These are phyloP conservation scores for Plicaturopsis crispa DNA, from an alignment of 768 basidiomycete species.

Conservation along the genomic window DNA sequence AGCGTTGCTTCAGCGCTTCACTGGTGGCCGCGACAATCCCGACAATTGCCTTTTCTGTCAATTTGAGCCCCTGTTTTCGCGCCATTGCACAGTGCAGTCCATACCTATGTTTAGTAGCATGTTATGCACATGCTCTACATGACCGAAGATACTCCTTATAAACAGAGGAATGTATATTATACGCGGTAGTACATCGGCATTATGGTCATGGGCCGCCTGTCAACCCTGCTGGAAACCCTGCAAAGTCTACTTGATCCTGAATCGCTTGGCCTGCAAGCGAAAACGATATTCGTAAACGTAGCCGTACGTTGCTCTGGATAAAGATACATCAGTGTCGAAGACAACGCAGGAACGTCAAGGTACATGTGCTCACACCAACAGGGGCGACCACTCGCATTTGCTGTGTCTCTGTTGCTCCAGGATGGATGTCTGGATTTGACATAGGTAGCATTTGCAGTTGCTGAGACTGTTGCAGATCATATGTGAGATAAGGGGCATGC, in stretches of 20 bases:
- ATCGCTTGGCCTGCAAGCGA: conserved; percentile 56
- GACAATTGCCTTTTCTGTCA: too few relatives aligned
- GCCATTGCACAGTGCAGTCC: too few relatives aligned
- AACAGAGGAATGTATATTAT: too few relatives aligned
- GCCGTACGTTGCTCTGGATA: conserved; percentile 66
- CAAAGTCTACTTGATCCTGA: conserved; percentile 93
- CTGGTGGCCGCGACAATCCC: too few relatives aligned
- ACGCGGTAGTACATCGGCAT: too few relatives aligned
- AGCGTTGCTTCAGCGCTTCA: too few relatives aligned
- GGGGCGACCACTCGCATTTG: conserved; percentile 92
- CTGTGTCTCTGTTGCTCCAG: conserved; percentile 84
- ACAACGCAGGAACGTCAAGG: background rate
- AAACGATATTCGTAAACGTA: conserved; percentile 82
- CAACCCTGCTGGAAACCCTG: conserved; percentile 76
- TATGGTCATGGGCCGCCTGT: conserved; percentile 39
- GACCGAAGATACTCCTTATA: too few relatives aligned
- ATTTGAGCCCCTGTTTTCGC: too few relatives aligned
- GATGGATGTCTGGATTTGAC: conserved; percentile 74
- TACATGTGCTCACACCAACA: conserved; percentile 56
- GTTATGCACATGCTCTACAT: too few relatives aligned
- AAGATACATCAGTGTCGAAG: background rate
- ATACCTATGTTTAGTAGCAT: too few relatives aligned
- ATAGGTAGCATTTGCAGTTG: conserved; percentile 98
- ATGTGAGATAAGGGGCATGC: background rate
- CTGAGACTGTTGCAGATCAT: conserved; percentile 61